Evolutionary conservation across 2,329 filamentous ascomycete genomes (phyloP).

Genomic region (Xylariaceae sp.): DNA sequence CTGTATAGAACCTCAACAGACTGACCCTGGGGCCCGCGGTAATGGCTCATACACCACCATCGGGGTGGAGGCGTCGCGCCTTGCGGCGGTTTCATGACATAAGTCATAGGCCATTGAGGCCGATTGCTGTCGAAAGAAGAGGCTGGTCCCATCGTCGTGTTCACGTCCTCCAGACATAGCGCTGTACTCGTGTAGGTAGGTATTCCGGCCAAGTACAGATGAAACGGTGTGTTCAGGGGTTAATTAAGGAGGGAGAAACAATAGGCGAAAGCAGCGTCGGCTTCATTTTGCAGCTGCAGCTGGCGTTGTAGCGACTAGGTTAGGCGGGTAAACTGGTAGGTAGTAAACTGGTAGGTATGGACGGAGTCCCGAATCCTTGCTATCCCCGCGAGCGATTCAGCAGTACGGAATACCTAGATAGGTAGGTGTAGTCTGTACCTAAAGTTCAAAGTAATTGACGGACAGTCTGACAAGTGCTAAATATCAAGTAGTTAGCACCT

Average conservation of each 20-base stretch:
- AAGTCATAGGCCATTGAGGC: slow-evolving; percentile 23
- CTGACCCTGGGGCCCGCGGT: slow-evolving; percentile 15
- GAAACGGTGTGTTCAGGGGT: not conserved
- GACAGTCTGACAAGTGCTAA: too few species aligned
- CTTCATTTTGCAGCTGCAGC: too few species aligned
- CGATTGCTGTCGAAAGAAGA: slow-evolving; percentile 13
- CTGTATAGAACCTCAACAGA: slow-evolving; percentile 19
- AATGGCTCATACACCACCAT: slow-evolving; percentile 19
- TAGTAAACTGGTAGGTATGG: too few species aligned
- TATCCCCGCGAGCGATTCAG: too few species aligned
- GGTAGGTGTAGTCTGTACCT: too few species aligned
- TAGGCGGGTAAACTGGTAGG: too few species aligned
- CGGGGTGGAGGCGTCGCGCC: not conserved
- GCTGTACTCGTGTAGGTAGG: not conserved
- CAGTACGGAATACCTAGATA: too few species aligned
- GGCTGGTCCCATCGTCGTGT: not conserved
- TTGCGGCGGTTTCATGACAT: slow-evolving; percentile 6
- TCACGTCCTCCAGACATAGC: not conserved
- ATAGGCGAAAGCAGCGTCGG: not conserved
- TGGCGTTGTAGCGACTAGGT: not conserved
- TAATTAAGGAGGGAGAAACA: not conserved
- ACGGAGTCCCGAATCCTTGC: too few species aligned
- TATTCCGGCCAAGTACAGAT: not conserved
- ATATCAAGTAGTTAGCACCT: too few species aligned
- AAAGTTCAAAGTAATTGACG: too few species aligned